Conservation (phyloP, 108 stramenopile species). For the Cyclotella cryptica region DNA sequence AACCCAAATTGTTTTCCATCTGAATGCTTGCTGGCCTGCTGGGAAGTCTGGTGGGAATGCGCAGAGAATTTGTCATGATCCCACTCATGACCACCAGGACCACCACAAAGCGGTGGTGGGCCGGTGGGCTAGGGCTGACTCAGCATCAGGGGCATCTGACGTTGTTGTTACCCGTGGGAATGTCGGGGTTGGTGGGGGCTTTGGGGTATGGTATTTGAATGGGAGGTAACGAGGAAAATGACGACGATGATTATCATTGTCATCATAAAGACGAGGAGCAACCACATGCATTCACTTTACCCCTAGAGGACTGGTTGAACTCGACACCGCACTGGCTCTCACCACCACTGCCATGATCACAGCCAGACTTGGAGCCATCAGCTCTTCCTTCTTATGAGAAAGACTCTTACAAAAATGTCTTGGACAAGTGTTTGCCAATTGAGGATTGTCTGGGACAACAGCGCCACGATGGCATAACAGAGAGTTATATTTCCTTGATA, state of each 20-base stretch:
- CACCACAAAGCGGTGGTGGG: background rate
- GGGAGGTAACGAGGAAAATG: slow-evolving; percentile 5
- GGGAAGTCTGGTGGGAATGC: slow-evolving; percentile 90
- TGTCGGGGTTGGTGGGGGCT: slow-evolving; percentile 91
- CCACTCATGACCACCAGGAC: slow-evolving; percentile 52
- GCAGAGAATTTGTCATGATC: slow-evolving; percentile 96
- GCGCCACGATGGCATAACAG: no score
- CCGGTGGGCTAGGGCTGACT: slow-evolving; percentile 65
- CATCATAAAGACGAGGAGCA: no score
- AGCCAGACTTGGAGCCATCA: no score
- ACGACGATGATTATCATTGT: background rate
- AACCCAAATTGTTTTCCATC: slow-evolving; percentile 62
- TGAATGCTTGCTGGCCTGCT: slow-evolving; percentile 78
- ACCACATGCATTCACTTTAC: no score
- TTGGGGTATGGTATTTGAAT: slow-evolving; percentile 74
- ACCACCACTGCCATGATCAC: no score
- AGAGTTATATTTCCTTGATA: no score
- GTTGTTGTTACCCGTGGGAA: slow-evolving; percentile 86
- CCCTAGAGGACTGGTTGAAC: slow-evolving; percentile 69
- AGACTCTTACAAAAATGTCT: slow-evolving; percentile 60
- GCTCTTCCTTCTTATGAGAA: no score
- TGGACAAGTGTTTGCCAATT: no score
- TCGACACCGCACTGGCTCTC: slow-evolving; percentile 74
- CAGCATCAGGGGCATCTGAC: slow-evolving; percentile 94
- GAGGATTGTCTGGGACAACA: no score